Evolutionary conservation across 352 stramenopile species (phyloP).

Genomic region (Discostella stelligera): DNA sequence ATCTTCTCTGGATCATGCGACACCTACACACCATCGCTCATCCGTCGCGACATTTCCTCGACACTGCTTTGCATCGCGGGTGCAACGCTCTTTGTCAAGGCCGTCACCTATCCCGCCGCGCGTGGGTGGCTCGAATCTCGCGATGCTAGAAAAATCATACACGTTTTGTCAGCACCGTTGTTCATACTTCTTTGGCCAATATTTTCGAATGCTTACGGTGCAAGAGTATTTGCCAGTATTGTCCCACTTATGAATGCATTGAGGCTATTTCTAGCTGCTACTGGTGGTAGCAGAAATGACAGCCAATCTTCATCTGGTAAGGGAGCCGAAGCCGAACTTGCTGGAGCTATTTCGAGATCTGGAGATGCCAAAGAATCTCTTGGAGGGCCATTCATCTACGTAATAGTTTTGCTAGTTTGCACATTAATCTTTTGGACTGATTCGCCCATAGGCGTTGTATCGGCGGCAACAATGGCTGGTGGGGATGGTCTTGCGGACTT

Average conservation of each 20-base stretch:
- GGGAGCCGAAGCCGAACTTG: constrained; percentile 55
- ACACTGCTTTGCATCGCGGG: constrained; percentile 46
- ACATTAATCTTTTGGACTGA: constrained; percentile 79
- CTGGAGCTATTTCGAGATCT: constrained; percentile 72
- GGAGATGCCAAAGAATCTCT: constrained; percentile 79
- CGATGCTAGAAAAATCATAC: constrained; percentile 84
- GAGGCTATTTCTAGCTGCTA: constrained; percentile 57
- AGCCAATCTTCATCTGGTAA: background rate
- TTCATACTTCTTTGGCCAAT: constrained; percentile 84
- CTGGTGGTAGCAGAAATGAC: constrained; percentile 23
- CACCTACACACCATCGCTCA: constrained; percentile 37
- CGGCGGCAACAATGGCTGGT: constrained; percentile 77
- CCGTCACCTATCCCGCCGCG: constrained; percentile 44
- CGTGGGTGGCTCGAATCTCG: constrained; percentile 50
- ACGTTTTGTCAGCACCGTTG: constrained; percentile 81
- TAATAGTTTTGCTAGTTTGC: constrained; percentile 69
- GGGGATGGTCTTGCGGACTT: constrained; percentile 85
- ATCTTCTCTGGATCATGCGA: constrained; percentile 31
- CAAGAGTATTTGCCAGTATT: constrained; percentile 72
- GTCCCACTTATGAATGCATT: constrained; percentile 65
- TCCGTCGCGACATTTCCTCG: constrained; percentile 49
- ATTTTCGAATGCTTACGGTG: constrained; percentile 73
- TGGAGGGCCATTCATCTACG: constrained; percentile 84
- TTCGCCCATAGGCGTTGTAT: constrained; percentile 67
- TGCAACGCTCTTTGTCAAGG: constrained; percentile 59